Evolutionary conservation across 2,329 filamentous ascomycete species (phyloP).

Genomic region (Sclerotinia nivalis): DNA sequence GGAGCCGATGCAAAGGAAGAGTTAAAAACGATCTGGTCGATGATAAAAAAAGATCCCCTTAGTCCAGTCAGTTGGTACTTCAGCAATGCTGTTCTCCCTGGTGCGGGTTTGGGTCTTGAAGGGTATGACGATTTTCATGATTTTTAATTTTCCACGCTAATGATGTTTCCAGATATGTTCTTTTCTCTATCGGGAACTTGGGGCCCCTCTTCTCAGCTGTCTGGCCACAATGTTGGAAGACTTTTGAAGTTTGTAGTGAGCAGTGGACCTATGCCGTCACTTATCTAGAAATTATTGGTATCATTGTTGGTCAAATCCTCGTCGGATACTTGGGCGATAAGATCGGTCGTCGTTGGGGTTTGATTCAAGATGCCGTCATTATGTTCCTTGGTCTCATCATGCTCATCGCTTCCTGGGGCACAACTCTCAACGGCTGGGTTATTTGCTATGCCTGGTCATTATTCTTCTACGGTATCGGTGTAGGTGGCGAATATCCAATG

Average conservation of each 20-base stretch:
- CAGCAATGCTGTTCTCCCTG: slow-evolving; percentile 86
- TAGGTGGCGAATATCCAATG: slow-evolving; percentile 92
- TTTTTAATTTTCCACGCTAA: slow-evolving; percentile 21
- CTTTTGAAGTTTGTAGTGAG: slow-evolving; percentile 63
- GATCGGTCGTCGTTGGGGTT: slow-evolving; percentile 88
- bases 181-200: slow-evolving; percentile 96
- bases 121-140: slow-evolving; percentile 50
- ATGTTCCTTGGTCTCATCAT: slow-evolving; percentile 94
- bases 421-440: slow-evolving; percentile 87
- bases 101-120: slow-evolving; percentile 88
- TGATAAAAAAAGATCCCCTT: slow-evolving; percentile 85
- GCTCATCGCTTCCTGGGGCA: slow-evolving; percentile 88
- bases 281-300: slow-evolving; percentile 91
- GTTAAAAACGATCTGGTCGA: slow-evolving; percentile 64
- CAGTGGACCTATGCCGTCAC: slow-evolving; percentile 84
- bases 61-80: slow-evolving; percentile 85
- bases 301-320: slow-evolving; percentile 88
- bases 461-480: slow-evolving; percentile 80
- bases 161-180: slow-evolving; percentile 67
- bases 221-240: slow-evolving; percentile 78
- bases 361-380: slow-evolving; percentile 91
- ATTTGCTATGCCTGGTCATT: slow-evolving; percentile 95
- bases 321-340: slow-evolving; percentile 80
- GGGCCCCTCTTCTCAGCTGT: slow-evolving; percentile 75
- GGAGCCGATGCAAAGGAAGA: slow-evolving; percentile 68